Base-by-base conservation (phyloP, 139 green algal genomes). In the Tetratostichococcus sp. region DNA sequence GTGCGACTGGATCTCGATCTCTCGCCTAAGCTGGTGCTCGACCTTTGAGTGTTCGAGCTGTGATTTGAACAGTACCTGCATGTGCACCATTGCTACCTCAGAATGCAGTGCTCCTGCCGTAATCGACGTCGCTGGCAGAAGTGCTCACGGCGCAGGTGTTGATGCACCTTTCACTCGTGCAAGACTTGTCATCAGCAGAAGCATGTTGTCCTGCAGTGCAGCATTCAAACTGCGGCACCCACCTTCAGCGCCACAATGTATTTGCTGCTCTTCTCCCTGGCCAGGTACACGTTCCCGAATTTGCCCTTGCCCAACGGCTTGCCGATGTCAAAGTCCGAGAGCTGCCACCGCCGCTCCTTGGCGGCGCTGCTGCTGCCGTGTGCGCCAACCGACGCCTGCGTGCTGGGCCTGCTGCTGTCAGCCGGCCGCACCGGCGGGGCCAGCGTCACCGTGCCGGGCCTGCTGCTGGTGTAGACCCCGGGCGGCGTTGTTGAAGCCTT, bases 1-100 rank as follows among this genome's bases (percentile, higher is more conserved):
- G 87, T 99, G 95, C 1, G 86, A 91, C 86, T 99, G 96, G 72
- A 99, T 99, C 86, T 99, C 96, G 35, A 99, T 94, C 79, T 99
- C 96, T 2, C 96, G 84, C 19, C 94, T 82, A 62, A 99, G 85
- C 86, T 99, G 96, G 84, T 98, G 96, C 90, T 99, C 94, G 32
- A 99, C 94, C 71, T 96, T 94, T 23, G 86, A 95, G 69, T 93
- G 77, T 78, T 95, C 87, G 35, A 99, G 90, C 85, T 99, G 96
- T 28, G 81, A 88, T 81, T 98, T 99, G 86, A 97, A 97, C n/a
- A 99, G 83, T 50, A 98, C 89, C 91, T 96, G 86, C 25, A 43
- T n/a, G 32, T 21, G 28, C 39, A 50, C 39, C 8, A 50, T 50
- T 50, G 39, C 39, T 50, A 50, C 39, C 39, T n/a, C n/a, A n/a